Percentiles rank a stretch among this genome's conserved stretches.
These are phyloP conservation scores for Flaveria floridana DNA, from an alignment of 140 eudicot species.

Conservation along the genomic window DNA sequence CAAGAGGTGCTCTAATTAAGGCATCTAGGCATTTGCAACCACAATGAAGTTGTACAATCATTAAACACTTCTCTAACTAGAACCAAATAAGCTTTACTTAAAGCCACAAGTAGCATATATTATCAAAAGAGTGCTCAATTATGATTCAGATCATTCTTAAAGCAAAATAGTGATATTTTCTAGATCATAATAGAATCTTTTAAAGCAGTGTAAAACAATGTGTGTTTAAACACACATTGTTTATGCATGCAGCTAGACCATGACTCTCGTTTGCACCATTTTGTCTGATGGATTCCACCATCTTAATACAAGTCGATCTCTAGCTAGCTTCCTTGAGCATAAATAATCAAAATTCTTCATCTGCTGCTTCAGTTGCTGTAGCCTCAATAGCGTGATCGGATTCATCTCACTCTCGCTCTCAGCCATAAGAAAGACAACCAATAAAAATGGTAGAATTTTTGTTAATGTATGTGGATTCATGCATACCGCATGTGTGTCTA, in stretches of 20 bases:
- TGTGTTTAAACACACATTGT: slow-evolving; percentile 14
- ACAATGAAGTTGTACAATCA: too few relatives aligned
- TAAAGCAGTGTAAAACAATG: background rate
- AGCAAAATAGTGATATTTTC: background rate
- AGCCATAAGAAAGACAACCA: slow-evolving; percentile 61
- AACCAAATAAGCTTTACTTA: too few relatives aligned
- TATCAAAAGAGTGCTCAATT: background rate
- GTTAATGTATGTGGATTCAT: slow-evolving; percentile 48
- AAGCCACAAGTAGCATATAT: too few relatives aligned
- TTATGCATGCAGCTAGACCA: slow-evolving; percentile 31
- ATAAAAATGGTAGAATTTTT: slow-evolving; percentile 58
- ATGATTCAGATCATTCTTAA: slow-evolving; percentile 12
- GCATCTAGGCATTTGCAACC: too few relatives aligned
- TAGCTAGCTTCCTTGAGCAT: slow-evolving; percentile 60
- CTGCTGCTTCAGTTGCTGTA: slow-evolving; percentile 70
- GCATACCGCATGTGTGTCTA: slow-evolving; percentile 54
- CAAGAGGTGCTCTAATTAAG: background rate
- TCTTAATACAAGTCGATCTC: slow-evolving; percentile 42
- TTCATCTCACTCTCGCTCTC: slow-evolving; percentile 80
- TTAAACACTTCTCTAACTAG: too few relatives aligned
- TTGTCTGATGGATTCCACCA: slow-evolving; percentile 78
- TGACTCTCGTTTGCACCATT: slow-evolving; percentile 55
- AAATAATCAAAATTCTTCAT: slow-evolving; percentile 82
- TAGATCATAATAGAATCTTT: too few relatives aligned
- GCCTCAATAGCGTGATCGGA: slow-evolving; percentile 42